Percentiles rank a stretch among this genome's conserved stretches.
Conservation (phyloP, 2,329 filamentous ascomycete genomes). For the Pyrenophora tritici-repentis region DNA sequence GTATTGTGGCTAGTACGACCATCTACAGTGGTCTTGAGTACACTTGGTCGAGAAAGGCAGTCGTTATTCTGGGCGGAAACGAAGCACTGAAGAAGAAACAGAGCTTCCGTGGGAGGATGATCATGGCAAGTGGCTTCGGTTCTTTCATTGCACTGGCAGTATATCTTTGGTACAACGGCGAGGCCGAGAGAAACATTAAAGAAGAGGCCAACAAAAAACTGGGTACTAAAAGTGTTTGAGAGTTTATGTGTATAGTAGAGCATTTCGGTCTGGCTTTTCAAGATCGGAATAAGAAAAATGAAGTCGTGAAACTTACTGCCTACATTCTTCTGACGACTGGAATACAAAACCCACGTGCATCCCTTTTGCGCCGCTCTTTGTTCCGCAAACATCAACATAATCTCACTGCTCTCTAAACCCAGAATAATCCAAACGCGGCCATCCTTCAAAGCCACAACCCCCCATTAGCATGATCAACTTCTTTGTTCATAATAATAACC, state of each 20-base stretch:
- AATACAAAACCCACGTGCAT: too few species aligned
- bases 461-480: too few species aligned
- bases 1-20: constrained; percentile 84
- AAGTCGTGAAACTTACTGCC: too few species aligned
- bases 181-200: constrained; percentile 17
- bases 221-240: not conserved
- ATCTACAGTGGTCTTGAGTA: constrained; percentile 95
- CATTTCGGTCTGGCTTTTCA: not conserved
- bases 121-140: constrained; percentile 55
- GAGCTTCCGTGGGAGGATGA: constrained; percentile 53
- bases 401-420: too few species aligned
- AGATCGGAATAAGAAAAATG: too few species aligned
- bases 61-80: constrained; percentile 73
- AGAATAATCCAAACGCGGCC: too few species aligned
- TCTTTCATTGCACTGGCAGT: constrained; percentile 50
- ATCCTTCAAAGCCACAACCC: too few species aligned
- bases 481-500: too few species aligned
- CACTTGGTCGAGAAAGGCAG: constrained; percentile 85
- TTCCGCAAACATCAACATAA: too few species aligned
- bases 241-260: too few species aligned
- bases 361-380: too few species aligned
- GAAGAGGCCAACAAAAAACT: constrained; percentile 9
- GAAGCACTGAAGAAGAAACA: constrained; percentile 55
- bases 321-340: too few species aligned
- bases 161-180: constrained; percentile 31